Percentiles rank a stretch among this genome's conserved stretches.
These are phyloP conservation scores for Aspergillus olivimuriae DNA, from an alignment of 495 filamentous ascomycete genomes.

Conservation along the genomic window DNA sequence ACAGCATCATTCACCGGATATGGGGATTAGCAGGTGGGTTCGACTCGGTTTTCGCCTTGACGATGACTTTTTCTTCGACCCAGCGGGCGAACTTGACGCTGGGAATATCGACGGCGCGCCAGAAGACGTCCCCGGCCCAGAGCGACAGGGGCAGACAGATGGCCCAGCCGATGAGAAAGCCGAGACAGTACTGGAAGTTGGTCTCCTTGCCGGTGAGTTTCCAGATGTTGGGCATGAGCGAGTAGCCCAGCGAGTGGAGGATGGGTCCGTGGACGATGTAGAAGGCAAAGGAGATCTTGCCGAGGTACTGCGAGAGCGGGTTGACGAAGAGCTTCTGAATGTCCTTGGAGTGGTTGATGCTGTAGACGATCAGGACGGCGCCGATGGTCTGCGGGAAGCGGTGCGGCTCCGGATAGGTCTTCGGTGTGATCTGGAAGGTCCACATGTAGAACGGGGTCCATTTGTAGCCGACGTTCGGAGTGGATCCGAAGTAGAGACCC, in stretches of 20 bases:
- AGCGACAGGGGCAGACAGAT: conserved; percentile 47
- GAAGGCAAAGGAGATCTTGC: conserved; percentile 55
- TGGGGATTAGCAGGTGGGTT: conserved; percentile 1
- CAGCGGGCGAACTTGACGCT: conserved; percentile 50
- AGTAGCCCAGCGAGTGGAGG: conserved; percentile 42
- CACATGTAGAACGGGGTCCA: conserved; percentile 42
- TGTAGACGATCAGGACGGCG: conserved; percentile 49
- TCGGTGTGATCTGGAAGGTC: conserved; percentile 34
- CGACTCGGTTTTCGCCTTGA: conserved; percentile 13
- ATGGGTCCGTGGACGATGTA: conserved; percentile 62
- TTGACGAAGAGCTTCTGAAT: conserved; percentile 51
- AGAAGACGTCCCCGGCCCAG: conserved; percentile 54
- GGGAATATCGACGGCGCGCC: conserved; percentile 51
- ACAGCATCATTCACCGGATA: too few species aligned
- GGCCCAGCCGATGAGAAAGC: conserved; percentile 44
- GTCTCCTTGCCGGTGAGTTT: conserved; percentile 46
- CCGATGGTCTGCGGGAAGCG: conserved; percentile 45
- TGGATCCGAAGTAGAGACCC: conserved; percentile 39
- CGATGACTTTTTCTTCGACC: conserved; percentile 38
- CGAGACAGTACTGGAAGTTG: conserved; percentile 43
- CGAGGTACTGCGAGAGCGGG: conserved; percentile 53
- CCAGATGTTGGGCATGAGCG: conserved; percentile 48
- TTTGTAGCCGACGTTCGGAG: conserved; percentile 37
- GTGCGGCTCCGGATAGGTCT: conserved; percentile 37
- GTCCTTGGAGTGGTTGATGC: conserved; percentile 46